These are phyloP conservation scores for Inga leiocalycina DNA, from an alignment of 306 rosid genomes.

Conservation along the genomic window DNA sequence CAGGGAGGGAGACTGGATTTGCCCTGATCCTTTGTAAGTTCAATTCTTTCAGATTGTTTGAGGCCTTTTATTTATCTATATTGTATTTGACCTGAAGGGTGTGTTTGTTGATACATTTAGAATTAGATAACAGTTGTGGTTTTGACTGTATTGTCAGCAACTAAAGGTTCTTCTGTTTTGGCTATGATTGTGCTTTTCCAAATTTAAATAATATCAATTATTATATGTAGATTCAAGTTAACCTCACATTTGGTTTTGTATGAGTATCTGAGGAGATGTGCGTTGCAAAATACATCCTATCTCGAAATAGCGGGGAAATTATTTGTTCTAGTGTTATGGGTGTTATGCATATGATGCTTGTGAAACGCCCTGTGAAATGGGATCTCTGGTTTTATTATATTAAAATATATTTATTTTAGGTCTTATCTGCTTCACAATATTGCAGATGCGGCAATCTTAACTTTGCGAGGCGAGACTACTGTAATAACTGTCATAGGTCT, in stretches of 20 bases:
- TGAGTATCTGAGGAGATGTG: no score
- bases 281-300: background rate
- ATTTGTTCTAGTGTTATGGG: background rate
- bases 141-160: background rate
- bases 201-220: background rate
- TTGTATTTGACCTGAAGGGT: background rate
- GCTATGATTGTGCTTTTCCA: background rate
- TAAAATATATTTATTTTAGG: background rate
- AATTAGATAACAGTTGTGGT: background rate
- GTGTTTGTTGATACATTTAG: background rate
- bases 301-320: background rate
- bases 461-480: slow-evolving; percentile 90
- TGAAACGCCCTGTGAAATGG: background rate
- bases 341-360: background rate
- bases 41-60: slow-evolving; percentile 27
- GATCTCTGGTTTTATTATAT: background rate
- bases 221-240: background rate
- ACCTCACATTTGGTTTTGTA: background rate
- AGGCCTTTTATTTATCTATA: slow-evolving; percentile 1
- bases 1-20: slow-evolving; percentile 92
- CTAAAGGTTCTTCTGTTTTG: background rate
- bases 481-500: slow-evolving; percentile 81
- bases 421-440: slow-evolving; percentile 18
- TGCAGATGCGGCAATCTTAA: slow-evolving; percentile 89
- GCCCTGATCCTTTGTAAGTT: slow-evolving; percentile 78